Base-by-base conservation (phyloP, 2,329 filamentous ascomycete species). In the Zelopaecilomyces penicillatus region DNA sequence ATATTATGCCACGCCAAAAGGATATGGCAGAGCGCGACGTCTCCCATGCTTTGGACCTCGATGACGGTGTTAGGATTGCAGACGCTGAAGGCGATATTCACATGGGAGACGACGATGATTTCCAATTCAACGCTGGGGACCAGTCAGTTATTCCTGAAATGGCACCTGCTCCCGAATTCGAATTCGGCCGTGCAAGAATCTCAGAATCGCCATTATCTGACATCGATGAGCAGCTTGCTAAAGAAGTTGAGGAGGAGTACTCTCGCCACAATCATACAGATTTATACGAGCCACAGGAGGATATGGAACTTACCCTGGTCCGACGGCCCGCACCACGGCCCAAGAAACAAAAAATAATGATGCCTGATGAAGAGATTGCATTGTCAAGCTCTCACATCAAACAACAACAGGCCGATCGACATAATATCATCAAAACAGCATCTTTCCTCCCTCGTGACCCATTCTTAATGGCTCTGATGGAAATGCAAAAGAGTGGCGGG, bases 371-470 rank as follows among this genome's bases (percentile, higher is more conserved):
- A 11, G 77, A 87, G 52, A 95, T 87, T 19, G 82, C 87, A 57
- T 75, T 95, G 31, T 82, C 83, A 8, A 85, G 76, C 54, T 74
- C 73, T 30, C 80, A 91, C 52, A 89, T 98, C 66, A 88, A 87
- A 62, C 82, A 85, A 52, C 88, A 94, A 61, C 89, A 95, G 61
- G 76, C 82, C 46, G 87, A 95, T 61, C 85, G 86, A 52, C 84
- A 87, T 38, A 87, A 85, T 57, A 97, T 97, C 50, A 73, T 95
- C 46, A 90, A 85, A 65, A 78, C 84, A 2, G 81, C 86, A 5
- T 81, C 82, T 1, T 95, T 94, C 65, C 72, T 98, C 37, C 88
- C 91, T 2, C 82, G 87, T 34, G 89, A 98, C 54, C 87, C 90
- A 2, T 81, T 91, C 43, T 74, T 97, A 10, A 75, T 97, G 30